Percentiles rank a stretch among this genome's conserved stretches.
These are phyloP conservation scores for Aureobasidium subglaciale DNA, from an alignment of 2,329 filamentous ascomycete species.

Conservation along the genomic window DNA sequence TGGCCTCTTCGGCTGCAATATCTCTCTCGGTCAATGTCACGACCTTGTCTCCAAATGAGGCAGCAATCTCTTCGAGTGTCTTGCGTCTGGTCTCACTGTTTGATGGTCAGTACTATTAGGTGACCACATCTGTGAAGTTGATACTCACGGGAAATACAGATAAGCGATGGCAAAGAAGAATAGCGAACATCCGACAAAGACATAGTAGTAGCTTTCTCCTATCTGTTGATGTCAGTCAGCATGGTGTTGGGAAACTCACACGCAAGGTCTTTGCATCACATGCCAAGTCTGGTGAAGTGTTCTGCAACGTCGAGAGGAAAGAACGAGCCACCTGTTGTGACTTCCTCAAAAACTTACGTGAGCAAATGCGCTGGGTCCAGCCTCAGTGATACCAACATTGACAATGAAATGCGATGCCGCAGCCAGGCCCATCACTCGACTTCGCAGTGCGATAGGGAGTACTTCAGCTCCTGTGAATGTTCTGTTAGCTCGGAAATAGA, in stretches of 20 bases:
- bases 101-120: too few species aligned
- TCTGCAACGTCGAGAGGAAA: too few species aligned
- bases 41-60: slow-evolving; percentile 28
- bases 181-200: slow-evolving; percentile 47
- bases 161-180: slow-evolving; percentile 48
- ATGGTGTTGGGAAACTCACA: slow-evolving; percentile 29
- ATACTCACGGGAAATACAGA: slow-evolving; percentile 47
- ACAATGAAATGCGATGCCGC: slow-evolving; percentile 45
- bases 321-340: background rate
- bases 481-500: too few species aligned
- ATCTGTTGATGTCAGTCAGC: slow-evolving; percentile 50
- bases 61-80: slow-evolving; percentile 27
- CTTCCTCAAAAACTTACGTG: background rate
- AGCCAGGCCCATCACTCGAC: slow-evolving; percentile 50
- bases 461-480: slow-evolving; percentile 43
- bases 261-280: background rate
- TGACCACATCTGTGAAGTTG: too few species aligned
- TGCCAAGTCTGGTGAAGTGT: too few species aligned
- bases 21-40: slow-evolving; percentile 24
- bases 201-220: slow-evolving; percentile 54
- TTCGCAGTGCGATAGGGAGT: slow-evolving; percentile 46
- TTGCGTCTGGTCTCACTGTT: slow-evolving; percentile 25
- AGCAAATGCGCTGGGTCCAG: slow-evolving; percentile 21
- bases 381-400: slow-evolving; percentile 39
- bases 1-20: slow-evolving; percentile 19